phyloP scores from a whole-genome alignment of 805 yeast species.

The Starmerella roubikii region DNA sequence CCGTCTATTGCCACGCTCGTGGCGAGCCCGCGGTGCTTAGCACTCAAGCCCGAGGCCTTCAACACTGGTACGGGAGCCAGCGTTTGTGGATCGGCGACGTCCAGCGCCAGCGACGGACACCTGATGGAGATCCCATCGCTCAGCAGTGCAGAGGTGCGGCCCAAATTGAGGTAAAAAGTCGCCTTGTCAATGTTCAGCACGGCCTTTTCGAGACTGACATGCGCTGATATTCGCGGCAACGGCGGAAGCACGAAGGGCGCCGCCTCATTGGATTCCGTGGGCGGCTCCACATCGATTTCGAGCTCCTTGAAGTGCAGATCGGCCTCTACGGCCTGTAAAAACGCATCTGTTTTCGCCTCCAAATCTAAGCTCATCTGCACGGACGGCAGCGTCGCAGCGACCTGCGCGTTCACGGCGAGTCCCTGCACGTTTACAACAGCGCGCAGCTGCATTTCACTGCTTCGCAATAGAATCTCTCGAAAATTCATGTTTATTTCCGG shows the following conservation, averaged over 20 bases:
- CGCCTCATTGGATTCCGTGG: background rate
- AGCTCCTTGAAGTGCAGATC: conserved; percentile 2
- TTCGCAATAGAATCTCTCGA: background rate
- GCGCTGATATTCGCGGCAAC: too few species aligned
- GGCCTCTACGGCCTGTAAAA: background rate
- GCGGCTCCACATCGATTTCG: background rate
- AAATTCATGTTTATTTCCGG: background rate
- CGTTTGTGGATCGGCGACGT: background rate
- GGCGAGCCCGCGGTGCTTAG: too few species aligned
- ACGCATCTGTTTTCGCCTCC: background rate
- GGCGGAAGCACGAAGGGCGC: background rate
- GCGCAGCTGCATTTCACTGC: background rate
- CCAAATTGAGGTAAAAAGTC: background rate
- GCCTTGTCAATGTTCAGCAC: background rate
- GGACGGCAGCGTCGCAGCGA: background rate
- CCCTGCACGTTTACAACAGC: background rate
- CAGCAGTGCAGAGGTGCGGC: background rate
- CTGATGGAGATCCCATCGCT: background rate
- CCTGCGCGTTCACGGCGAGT: background rate
- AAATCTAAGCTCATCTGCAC: background rate
- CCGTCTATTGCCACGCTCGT: background rate
- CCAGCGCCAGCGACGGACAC: background rate
- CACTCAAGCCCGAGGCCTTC: background rate
- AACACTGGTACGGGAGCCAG: background rate
- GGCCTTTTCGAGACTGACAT: background rate